These are phyloP conservation scores for Blastomyces silverae DNA, from an alignment of 2,329 filamentous ascomycete genomes.

Conservation along the genomic window DNA sequence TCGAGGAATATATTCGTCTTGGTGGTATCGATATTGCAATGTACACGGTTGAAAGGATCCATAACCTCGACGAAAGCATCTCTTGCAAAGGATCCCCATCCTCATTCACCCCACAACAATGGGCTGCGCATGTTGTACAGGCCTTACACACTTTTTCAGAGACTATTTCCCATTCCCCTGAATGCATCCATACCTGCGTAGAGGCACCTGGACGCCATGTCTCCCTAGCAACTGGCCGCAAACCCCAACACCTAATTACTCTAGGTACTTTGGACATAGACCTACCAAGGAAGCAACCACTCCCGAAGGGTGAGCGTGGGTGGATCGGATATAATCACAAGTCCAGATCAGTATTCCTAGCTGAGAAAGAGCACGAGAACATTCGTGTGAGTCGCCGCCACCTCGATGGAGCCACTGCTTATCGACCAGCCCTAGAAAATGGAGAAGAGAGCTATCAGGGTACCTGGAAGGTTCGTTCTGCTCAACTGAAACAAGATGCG, in stretches of 20 bases:
- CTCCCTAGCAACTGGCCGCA: slow-evolving; percentile 1
- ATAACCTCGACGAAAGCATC: background rate
- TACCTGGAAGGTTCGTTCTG: slow-evolving; percentile 10
- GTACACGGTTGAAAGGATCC: slow-evolving; percentile 11
- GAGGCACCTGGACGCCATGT: slow-evolving; percentile 1
- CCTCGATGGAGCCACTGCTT: slow-evolving; percentile 12
- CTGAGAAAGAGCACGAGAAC: slow-evolving; percentile 10
- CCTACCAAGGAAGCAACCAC: slow-evolving; percentile 7
- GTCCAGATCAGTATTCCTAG: slow-evolving; percentile 13
- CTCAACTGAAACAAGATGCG: slow-evolving; percentile 14
- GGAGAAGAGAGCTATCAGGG: slow-evolving; percentile 10
- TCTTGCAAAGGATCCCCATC: background rate
- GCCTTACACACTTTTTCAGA: slow-evolving; percentile 14
- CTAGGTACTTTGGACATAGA: background rate
- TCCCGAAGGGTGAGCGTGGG: slow-evolving; percentile 13
- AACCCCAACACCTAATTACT: slow-evolving; percentile 5
- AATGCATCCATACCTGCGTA: slow-evolving; percentile 12
- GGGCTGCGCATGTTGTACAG: slow-evolving; percentile 14
- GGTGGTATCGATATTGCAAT: slow-evolving; percentile 14
- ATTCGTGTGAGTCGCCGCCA: slow-evolving; percentile 13
- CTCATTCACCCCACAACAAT: slow-evolving; percentile 9
- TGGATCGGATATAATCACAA: slow-evolving; percentile 15
- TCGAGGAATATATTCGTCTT: slow-evolving; percentile 15
- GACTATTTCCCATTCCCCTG: slow-evolving; percentile 10
- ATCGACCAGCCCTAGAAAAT: slow-evolving; percentile 9